Evolutionary conservation across 148 eudicot species (phyloP), one percentile per base, ranked within the genome.

Genomic region (Rhododendron simsii): DNA sequence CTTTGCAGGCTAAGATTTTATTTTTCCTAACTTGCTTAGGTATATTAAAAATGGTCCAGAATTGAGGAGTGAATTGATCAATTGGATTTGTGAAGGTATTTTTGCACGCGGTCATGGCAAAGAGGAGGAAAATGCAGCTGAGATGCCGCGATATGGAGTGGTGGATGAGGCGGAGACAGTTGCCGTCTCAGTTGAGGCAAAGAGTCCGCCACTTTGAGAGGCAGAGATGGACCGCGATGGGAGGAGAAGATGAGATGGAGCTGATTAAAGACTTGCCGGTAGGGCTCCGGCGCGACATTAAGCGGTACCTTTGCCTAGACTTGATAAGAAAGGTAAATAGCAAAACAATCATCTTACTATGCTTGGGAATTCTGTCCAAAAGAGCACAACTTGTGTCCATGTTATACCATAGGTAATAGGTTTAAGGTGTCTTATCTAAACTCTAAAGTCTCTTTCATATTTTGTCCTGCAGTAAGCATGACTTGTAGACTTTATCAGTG

Each of bases 131-230:
- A 87, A 92, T 96, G 98, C 96, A 96, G 81, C 65, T 96, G 69
- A 92, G 98, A 85, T 90, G 91, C 75, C 85, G 95, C 13, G 98
- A 96, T 86, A 90, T 91, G 96, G 98, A 96, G 85, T 96, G 98
- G 98, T 96, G 98, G 98, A 96, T 96, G 99, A 93, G 85, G 61
- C 87, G 98, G 84, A 92, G 98, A 86, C 99, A 95, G 65, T 45
- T 96, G 83, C 95, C 99, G 8, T 91, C 94, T 26, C 91, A 78
- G 8, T 86, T 95, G 33, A 90, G 98, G 88, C 94, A 90, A 13
- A 93, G 99, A 90, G 98, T 96, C 5, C 89, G 93, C 5, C 94
- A 93, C 45, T 95, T 89, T 86, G 99, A 96, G 82, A 92, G 89
- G 21, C 98, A 95, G 48, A 95, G 87, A 50, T 96, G 98, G 98